Evolutionary conservation across 108 stramenopile species (phyloP).

Genomic region (Schizochytrium sp.): DNA sequence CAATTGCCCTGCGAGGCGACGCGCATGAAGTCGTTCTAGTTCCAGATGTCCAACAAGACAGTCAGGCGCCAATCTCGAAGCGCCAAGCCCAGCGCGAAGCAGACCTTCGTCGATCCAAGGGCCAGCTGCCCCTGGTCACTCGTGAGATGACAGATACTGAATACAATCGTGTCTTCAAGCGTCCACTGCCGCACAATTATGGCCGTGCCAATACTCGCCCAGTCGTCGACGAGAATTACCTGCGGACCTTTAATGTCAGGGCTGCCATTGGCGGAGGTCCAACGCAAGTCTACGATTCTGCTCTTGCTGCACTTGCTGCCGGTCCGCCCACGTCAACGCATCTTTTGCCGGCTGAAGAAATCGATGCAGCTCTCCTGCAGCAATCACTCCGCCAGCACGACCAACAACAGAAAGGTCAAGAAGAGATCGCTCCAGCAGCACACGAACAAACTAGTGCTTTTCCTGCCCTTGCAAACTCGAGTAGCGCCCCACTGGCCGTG

Average conservation of each 20-base stretch:
- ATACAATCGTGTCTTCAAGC: background rate
- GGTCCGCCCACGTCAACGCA: background rate
- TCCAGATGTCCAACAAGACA: background rate
- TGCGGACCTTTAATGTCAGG: background rate
- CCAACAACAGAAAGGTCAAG: too few species aligned
- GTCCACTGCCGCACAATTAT: background rate
- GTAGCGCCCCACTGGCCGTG: background rate
- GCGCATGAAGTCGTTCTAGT: background rate
- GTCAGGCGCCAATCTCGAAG: background rate
- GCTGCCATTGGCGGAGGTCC: background rate
- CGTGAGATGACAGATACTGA: background rate
- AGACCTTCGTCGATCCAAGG: background rate
- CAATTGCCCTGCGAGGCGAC: background rate
- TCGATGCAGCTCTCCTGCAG: too few species aligned
- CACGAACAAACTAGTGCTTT: too few species aligned
- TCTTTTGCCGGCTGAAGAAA: background rate
- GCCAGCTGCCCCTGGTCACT: background rate
- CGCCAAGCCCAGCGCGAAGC: background rate
- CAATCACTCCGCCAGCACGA: too few species aligned
- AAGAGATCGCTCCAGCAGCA: too few species aligned
- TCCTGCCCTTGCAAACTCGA: too few species aligned
- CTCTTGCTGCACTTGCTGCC: background rate
- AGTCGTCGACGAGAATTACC: background rate
- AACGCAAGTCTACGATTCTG: background rate
- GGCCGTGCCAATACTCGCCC: background rate